phyloP scores from a whole-genome alignment of 345 rosid species.

The Gossypium raimondii region DNA sequence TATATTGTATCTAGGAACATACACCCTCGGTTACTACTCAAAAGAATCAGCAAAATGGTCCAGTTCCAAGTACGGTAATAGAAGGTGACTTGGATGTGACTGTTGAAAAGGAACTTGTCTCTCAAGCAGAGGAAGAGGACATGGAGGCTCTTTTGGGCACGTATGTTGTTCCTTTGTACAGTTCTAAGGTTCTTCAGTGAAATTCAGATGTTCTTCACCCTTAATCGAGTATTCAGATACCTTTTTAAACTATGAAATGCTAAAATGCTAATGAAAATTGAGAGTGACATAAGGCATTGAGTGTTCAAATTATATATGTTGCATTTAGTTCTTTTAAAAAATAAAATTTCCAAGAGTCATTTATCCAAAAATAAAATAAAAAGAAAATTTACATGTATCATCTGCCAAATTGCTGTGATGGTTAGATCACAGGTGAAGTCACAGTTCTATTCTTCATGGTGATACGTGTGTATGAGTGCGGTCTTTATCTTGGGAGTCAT shows the following conservation, averaged over 20 bases:
- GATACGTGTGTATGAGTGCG: neutral
- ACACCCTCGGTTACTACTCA: slow-evolving; percentile 63
- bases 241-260: neutral
- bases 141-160: slow-evolving; percentile 97
- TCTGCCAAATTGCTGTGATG: neutral
- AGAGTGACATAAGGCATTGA: neutral
- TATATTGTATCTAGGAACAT: slow-evolving; percentile 61
- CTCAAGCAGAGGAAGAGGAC: slow-evolving; percentile 79
- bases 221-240: neutral
- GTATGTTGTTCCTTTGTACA: slow-evolving; percentile 45
- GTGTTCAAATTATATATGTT: neutral
- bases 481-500: neutral
- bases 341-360: neutral
- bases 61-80: slow-evolving; percentile 47
- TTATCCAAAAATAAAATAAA: no score
- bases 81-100: slow-evolving; percentile 82
- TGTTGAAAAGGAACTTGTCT: slow-evolving; percentile 91
- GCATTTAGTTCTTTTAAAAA: neutral
- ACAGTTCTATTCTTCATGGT: neutral
- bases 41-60: slow-evolving; percentile 61
- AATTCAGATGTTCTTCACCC: neutral
- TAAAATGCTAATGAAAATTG: slow-evolving; percentile 8
- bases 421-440: neutral
- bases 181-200: slow-evolving; percentile 12
- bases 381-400: neutral